Evolutionary conservation across 1,284 basidiomycete genomes (phyloP).

Genomic region (Cryptococcus amylolentus): DNA sequence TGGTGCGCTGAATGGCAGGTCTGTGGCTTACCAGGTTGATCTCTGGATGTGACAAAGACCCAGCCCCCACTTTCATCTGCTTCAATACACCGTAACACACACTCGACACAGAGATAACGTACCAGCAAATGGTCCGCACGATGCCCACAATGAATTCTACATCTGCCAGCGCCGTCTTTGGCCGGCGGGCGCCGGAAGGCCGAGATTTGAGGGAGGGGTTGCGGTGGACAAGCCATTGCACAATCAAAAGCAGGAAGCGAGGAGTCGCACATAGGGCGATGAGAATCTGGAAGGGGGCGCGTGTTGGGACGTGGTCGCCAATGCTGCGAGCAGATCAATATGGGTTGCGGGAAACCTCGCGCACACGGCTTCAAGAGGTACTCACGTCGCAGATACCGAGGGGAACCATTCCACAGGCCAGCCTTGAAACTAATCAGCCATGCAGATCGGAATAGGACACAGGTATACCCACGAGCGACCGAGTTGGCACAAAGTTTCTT

Average conservation of each 20-base stretch:
- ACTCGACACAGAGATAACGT: constrained; percentile 2
- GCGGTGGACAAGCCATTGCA: constrained; percentile 65
- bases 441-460: not conserved
- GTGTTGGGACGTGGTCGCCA: constrained; percentile 87
- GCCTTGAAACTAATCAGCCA: constrained; percentile 47
- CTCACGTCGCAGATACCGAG: constrained; percentile 85
- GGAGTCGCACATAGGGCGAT: constrained; percentile 85
- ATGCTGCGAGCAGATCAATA: constrained; percentile 56
- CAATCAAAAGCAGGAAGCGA: constrained; percentile 69
- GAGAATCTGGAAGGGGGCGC: constrained; percentile 83
- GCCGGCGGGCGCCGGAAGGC: not conserved
- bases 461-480: constrained; percentile 49
- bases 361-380: constrained; percentile 14
- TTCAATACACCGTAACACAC: not conserved
- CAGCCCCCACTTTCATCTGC: constrained; percentile 58
- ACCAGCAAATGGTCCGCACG: constrained; percentile 72
- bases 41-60: constrained; percentile 74
- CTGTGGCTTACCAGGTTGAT: constrained; percentile 42
- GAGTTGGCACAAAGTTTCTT: constrained; percentile 84
- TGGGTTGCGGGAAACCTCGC: not conserved
- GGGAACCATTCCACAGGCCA: constrained; percentile 92
- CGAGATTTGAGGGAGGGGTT: constrained; percentile 12
- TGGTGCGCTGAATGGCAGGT: not conserved
- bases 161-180: constrained; percentile 50
- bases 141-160: constrained; percentile 65